Evolutionary conservation across 2,329 filamentous ascomycete genomes (phyloP).

Genomic region (Phialocephala subalpina): DNA sequence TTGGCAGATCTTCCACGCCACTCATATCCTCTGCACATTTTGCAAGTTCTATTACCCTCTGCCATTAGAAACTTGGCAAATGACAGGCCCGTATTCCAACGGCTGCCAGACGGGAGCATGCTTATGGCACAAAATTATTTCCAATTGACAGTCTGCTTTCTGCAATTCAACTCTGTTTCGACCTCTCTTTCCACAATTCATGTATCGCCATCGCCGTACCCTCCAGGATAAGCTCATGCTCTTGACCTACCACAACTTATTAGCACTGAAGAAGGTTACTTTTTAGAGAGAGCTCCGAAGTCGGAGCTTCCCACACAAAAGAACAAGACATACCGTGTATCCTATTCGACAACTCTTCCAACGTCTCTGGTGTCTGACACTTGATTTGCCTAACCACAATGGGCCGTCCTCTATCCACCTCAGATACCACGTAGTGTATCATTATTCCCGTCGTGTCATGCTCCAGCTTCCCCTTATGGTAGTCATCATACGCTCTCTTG

Average conservation of each 20-base stretch:
- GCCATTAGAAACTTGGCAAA: no score
- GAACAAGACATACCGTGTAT: conserved; percentile 62
- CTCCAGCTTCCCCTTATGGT: conserved; percentile 67
- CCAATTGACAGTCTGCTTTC: neutral
- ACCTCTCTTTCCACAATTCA: conserved; percentile 45
- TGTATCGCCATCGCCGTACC: conserved; percentile 65
- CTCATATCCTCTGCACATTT: no score
- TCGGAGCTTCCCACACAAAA: no score
- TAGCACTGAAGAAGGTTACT: no score
- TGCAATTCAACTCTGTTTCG: conserved; percentile 16
- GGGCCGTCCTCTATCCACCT: conserved; percentile 82
- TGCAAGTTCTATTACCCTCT: no score
- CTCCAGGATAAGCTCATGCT: conserved; percentile 82
- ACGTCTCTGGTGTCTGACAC: conserved; percentile 67
- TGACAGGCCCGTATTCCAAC: no score
- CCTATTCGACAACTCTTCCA: conserved; percentile 73
- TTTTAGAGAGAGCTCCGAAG: no score
- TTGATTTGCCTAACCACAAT: conserved; percentile 76
- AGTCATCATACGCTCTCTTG: conserved; percentile 78
- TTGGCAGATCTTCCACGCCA: no score
- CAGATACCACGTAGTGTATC: conserved; percentile 59
- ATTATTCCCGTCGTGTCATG: conserved; percentile 80
- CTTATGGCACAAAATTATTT: neutral
- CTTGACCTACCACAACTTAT: conserved; percentile 55
- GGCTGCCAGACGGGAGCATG: no score